Evolutionary conservation across 139 green algal species (phyloP).

Genomic region (Spirogloea muscicola): DNA sequence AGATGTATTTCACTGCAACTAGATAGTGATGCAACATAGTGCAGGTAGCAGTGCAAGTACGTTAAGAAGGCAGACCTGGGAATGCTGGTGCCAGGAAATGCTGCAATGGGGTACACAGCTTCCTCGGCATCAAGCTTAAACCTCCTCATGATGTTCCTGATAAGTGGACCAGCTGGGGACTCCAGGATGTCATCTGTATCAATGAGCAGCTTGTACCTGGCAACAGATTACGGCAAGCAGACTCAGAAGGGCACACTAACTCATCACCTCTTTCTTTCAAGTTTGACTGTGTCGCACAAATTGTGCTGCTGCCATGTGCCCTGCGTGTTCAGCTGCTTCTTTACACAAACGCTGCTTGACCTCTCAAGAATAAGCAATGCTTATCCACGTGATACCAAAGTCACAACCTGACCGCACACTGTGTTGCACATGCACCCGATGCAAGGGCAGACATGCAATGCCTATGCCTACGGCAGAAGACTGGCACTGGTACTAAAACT

Average conservation of each 20-base stretch:
- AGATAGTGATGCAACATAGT: too few relatives aligned
- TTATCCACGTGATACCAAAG: too few relatives aligned
- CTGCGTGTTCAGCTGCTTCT: neutral
- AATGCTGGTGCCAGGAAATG: constrained; percentile 15
- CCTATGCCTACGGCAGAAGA: neutral
- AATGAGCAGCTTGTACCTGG: constrained; percentile 40
- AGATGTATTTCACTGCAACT: too few relatives aligned
- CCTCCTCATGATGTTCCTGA: neutral
- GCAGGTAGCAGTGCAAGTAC: too few relatives aligned
- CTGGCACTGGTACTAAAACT: neutral
- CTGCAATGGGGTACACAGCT: constrained; percentile 38
- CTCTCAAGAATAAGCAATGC: neutral
- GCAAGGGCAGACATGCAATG: neutral
- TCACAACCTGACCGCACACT: too few relatives aligned
- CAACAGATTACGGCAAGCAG: neutral
- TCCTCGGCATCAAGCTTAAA: constrained; percentile 13
- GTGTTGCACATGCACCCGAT: too few relatives aligned
- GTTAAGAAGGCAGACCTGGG: constrained; percentile 37
- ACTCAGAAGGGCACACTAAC: neutral
- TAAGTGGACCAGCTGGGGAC: constrained; percentile 12
- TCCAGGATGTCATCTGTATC: constrained; percentile 44
- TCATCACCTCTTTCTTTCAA: neutral
- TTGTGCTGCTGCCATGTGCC: neutral
- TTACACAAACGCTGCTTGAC: neutral
- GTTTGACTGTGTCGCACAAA: neutral